Evolutionary conservation across 148 eudicot species (phyloP).

Genomic region (Fagopyrum homotropicum): DNA sequence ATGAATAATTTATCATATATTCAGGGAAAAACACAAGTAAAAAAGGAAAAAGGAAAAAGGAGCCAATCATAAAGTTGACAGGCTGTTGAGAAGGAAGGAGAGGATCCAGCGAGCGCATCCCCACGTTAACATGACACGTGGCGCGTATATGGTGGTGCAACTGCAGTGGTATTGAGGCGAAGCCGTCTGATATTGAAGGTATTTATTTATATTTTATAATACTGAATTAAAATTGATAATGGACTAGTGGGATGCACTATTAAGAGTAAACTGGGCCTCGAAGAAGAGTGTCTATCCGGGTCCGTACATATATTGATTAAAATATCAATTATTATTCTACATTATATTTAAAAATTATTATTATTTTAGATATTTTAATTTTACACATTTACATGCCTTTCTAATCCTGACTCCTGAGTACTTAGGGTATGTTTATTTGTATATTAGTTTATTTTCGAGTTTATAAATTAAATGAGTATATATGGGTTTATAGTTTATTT

Average conservation of each 20-base stretch:
- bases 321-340: too few species aligned
- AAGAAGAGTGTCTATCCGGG: not conserved
- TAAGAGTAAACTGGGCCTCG: not conserved
- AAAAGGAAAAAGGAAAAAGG: not conserved
- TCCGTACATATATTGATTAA: not conserved
- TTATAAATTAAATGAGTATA: too few species aligned
- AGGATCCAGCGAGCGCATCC: not conserved
- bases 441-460: too few species aligned
- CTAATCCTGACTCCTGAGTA: too few species aligned
- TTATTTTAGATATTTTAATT: too few species aligned
- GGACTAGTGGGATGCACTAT: not conserved
- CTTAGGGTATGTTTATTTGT: too few species aligned
- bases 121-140: not conserved
- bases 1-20: not conserved
- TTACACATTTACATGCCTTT: too few species aligned
- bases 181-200: too few species aligned
- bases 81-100: not conserved
- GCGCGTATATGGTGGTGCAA: not conserved
- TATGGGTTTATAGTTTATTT: too few species aligned
- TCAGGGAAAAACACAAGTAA: not conserved
- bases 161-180: not conserved
- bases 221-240: not conserved
- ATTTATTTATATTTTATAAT: too few species aligned
- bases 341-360: too few species aligned
- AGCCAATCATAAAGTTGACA: not conserved